Evolutionary conservation across 139 green algal species (phyloP).

Genomic region (Chara braunii): DNA sequence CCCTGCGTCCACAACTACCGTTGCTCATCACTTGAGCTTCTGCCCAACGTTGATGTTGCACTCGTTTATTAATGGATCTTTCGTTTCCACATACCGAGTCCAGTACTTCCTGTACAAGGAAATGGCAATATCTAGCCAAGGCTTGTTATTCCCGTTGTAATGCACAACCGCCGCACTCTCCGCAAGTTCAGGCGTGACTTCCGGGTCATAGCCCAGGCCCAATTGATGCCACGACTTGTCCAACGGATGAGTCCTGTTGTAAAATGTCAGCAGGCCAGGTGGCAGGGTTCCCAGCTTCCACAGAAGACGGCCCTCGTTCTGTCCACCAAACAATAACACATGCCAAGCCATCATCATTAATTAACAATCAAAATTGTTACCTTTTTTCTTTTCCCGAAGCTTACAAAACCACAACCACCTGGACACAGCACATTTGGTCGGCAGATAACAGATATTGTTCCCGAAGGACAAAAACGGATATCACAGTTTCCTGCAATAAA

Average conservation of each 20-base stretch:
- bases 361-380: background rate
- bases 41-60: too few relatives aligned
- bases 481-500: background rate
- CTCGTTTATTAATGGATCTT: constrained; percentile 28
- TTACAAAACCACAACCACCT: too few relatives aligned
- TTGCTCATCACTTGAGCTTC: too few relatives aligned
- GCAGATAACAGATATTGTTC: background rate
- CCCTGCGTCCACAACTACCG: too few relatives aligned
- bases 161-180: constrained; percentile 37
- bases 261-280: constrained; percentile 38
- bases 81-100: constrained; percentile 26
- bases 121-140: constrained; percentile 37
- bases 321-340: background rate
- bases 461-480: background rate
- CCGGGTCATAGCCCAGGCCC: constrained; percentile 35
- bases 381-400: too few relatives aligned
- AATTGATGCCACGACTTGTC: constrained; percentile 34
- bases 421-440: background rate
- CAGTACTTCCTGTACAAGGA: constrained; percentile 32
- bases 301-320: constrained; percentile 32
- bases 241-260: constrained; percentile 22
- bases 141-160: constrained; percentile 41
- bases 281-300: constrained; percentile 40
- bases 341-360: background rate
- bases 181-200: too few relatives aligned